phyloP scores from a whole-genome alignment of 2,329 filamentous ascomycete genomes.

The Nemania bipapillata region DNA sequence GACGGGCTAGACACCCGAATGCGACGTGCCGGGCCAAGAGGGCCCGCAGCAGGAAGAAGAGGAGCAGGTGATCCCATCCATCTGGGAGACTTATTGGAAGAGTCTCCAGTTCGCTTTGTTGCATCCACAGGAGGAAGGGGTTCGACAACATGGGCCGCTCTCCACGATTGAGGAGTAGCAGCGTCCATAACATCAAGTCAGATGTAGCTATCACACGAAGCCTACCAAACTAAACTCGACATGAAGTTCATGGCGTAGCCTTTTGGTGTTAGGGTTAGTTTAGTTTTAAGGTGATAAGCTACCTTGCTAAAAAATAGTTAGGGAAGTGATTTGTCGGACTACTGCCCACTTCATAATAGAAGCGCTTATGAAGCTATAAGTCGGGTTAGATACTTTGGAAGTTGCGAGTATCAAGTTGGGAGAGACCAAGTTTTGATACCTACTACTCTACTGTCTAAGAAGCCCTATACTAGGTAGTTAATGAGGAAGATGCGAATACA shows the following conservation, averaged over 20 bases:
- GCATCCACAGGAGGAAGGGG: conserved; percentile 17
- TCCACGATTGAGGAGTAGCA: conserved; percentile 20
- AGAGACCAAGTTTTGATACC: not conserved
- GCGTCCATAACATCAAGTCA: not conserved
- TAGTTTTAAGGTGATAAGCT: not conserved
- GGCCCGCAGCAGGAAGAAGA: not conserved
- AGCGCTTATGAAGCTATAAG: not conserved
- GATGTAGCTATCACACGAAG: not conserved
- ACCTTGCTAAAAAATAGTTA: not conserved
- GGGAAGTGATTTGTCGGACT: not conserved
- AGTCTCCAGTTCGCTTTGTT: conserved; percentile 27
- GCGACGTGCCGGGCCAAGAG: conserved; percentile 15
- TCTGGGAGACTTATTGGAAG: conserved; percentile 19
- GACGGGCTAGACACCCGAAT: conserved; percentile 47
- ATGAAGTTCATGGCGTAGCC: not conserved
- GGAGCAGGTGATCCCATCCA: not conserved
- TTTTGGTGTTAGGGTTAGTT: not conserved
- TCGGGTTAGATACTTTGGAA: not conserved
- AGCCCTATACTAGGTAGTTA: not conserved
- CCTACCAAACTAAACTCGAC: not conserved
- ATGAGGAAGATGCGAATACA: not conserved
- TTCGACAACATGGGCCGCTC: conserved; percentile 1
- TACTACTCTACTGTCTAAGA: not conserved
- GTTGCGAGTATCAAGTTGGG: not conserved
- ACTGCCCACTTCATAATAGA: not conserved